Percentiles rank a stretch among this genome's conserved stretches.
Evolutionary conservation across 768 basidiomycete genomes (phyloP).

Genomic region (Gymnopilus junonius): DNA sequence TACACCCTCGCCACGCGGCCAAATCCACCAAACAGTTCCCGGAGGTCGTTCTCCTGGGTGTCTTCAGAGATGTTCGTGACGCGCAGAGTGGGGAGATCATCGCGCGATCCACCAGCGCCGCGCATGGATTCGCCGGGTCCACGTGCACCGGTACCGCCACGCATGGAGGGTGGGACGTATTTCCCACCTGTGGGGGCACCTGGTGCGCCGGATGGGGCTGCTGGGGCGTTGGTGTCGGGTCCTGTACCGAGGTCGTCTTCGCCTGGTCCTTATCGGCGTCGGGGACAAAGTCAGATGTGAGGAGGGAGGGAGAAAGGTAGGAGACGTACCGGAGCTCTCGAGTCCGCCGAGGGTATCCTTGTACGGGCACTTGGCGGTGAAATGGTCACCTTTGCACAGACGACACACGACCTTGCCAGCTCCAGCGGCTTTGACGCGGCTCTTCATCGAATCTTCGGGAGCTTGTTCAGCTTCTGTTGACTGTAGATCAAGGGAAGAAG

Average conservation of each 20-base stretch:
- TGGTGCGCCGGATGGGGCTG: constrained; percentile 5
- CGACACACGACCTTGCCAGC: constrained; percentile 91
- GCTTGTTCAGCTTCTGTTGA: constrained; percentile 68
- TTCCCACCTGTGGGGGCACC: constrained; percentile 62
- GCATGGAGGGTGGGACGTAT: constrained; percentile 95
- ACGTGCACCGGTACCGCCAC: constrained; percentile 60
- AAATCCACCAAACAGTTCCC: constrained; percentile 88
- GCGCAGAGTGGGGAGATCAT: constrained; percentile 94
- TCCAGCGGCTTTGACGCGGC: constrained; percentile 70
- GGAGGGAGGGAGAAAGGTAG: constrained; percentile 23
- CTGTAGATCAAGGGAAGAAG: constrained; percentile 32
- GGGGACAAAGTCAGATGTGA: no score
- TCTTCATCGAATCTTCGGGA: constrained; percentile 68
- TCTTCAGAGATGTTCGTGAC: constrained; percentile 98
- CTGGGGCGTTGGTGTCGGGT: constrained; percentile 41
- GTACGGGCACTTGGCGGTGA: constrained; percentile 98
- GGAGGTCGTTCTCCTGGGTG: constrained; percentile 91
- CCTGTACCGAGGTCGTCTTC: constrained; percentile 44
- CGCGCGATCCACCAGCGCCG: constrained; percentile 61
- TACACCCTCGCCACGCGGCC: constrained; percentile 89
- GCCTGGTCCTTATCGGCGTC: constrained; percentile 33
- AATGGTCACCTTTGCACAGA: constrained; percentile 95
- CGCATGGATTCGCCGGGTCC: constrained; percentile 82
- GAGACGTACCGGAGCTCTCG: constrained; percentile 56
- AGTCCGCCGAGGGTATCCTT: constrained; percentile 89